Evolutionary conservation across 1,139 yeast genomes (phyloP), one percentile per base, ranked within the genome.

Genomic region (Geotrichum phurueaensis): DNA sequence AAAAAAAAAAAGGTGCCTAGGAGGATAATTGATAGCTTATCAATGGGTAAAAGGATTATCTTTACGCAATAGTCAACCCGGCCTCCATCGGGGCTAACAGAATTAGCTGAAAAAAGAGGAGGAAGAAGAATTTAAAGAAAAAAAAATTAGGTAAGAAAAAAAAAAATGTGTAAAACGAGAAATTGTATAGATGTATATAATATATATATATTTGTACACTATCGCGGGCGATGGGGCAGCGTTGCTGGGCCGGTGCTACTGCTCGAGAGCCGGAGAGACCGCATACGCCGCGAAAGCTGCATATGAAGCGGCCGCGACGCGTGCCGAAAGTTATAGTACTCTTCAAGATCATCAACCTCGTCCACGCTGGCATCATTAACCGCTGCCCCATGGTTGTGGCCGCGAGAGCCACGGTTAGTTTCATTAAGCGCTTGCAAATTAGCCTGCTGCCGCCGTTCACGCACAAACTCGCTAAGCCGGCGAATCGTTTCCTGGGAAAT

Each of bases 401-500:
- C 39, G 39, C 39, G n/a, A n/a, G n/a, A 6, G 12, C 15, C 13
- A 12, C 39, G 13, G 39, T 33, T 33, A 3, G 39, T 33, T 33
- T 33, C 39, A 3, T 33, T 33, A 10, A 33, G 39, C 13, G 39
- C 39, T 33, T 33, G 6, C 15, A 33, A 25, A 6, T 25, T 25
- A 6, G 29, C 29, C 29, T 25, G 29, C 29, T 25, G 29, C 6
- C 78, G 70, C 3, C 76, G 69, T 53, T 84, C 83, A 15, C 84
- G 76, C 10, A 91, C 97, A 75, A 87, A 90, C 66, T 81, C 82
- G 60, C 95, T 80, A 69, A 96, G 87, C 66, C 85, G 82, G 62
- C 82, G 80, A 59, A 94, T 84, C 71, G 91, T 97, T 53, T 84
- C 90, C 69, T 91, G 96, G 2, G 91, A 84, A 36, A 90, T 75